These are phyloP conservation scores for Tetracentron sinense DNA, from an alignment of 164 flowering plant species.

Conservation along the genomic window DNA sequence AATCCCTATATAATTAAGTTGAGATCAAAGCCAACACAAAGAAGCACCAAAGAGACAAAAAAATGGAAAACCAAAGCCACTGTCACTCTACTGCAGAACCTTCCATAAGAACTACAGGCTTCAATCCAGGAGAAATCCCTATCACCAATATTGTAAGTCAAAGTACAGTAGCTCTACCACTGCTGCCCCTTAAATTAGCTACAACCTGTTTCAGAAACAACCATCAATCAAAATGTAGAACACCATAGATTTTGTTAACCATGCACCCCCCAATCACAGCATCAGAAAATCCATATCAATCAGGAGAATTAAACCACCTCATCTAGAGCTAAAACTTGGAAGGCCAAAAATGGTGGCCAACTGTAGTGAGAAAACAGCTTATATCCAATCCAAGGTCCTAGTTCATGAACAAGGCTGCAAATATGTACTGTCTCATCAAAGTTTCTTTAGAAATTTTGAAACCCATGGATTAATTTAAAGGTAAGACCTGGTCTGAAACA, in stretches of 20 bases:
- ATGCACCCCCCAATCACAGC: no score
- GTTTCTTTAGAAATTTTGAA: background rate
- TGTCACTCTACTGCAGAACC: conserved; percentile 55
- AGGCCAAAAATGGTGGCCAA: no score
- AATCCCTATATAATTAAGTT: conserved; percentile 67
- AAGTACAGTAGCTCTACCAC: conserved; percentile 54
- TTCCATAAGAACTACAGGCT: conserved; percentile 64
- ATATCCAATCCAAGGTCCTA: no score
- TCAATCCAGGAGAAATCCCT: conserved; percentile 76
- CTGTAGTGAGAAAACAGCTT: no score
- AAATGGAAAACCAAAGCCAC: conserved; percentile 56
- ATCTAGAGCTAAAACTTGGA: no score
- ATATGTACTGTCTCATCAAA: no score
- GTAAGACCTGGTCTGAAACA: conserved; percentile 88
- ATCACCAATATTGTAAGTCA: conserved; percentile 70
- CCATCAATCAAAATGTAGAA: no score
- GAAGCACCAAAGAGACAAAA: conserved; percentile 54
- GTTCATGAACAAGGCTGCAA: no score
- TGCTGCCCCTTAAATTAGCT: conserved; percentile 61
- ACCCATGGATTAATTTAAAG: background rate
- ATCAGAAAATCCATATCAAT: no score
- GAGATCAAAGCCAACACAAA: conserved; percentile 64
- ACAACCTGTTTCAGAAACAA: conserved; percentile 43
- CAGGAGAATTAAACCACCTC: no score
- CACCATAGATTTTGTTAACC: no score